Base-by-base conservation (phyloP, 139 green algal genomes). In the Volvox africanus region DNA sequence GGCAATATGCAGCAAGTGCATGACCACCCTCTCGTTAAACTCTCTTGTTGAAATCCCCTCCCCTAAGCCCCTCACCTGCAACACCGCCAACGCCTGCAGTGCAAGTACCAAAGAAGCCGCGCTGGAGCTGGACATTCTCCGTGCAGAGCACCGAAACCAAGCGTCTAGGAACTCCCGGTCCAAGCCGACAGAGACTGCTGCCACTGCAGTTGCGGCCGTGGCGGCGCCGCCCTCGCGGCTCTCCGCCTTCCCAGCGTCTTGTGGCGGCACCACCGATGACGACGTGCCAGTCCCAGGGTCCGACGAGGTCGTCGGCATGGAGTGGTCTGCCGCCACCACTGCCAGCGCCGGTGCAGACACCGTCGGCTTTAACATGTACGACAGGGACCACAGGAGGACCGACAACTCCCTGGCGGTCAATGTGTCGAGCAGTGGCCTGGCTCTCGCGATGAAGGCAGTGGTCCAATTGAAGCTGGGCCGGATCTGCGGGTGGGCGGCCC, bases 361-460 rank as follows among this genome's bases (percentile, higher is more conserved):
- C n/a, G n/a, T n/a, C n/a, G n/a, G n/a, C n/a, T n/a, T n/a, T n/a
- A n/a, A n/a, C n/a, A n/a, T n/a, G 0, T 73, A 50, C 6, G 86
- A 36, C n/a, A 90, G 73, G 33, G 71, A 71, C 86, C 86, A 90
- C 73, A 90, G 50, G 71, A 90, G 86, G n/a, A 83, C 30, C 22
- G 86, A 71, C 86, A 90, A 73, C 86, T 90, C 86, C 37, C 73
- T 36, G 1, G 86, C 50, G 20, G 18, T 77, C 9, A 90, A 55
- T 19, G 71, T 50, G 73, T 82, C 71, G 44, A 90, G 73, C 20
- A 37, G 73, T 3, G 50, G 71, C 28, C 71, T 71, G 20, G 50
- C 18, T 0, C 50, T 30, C 30, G 86, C 73, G 14, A 80, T 30
- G n/a, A 90, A 84, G 1, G 50, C 44, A 24, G 50, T 28, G 26